These are phyloP conservation scores for Helicostylum pulchrum DNA, from an alignment of 192 early-diverging fungal genomes.

Conservation along the genomic window DNA sequence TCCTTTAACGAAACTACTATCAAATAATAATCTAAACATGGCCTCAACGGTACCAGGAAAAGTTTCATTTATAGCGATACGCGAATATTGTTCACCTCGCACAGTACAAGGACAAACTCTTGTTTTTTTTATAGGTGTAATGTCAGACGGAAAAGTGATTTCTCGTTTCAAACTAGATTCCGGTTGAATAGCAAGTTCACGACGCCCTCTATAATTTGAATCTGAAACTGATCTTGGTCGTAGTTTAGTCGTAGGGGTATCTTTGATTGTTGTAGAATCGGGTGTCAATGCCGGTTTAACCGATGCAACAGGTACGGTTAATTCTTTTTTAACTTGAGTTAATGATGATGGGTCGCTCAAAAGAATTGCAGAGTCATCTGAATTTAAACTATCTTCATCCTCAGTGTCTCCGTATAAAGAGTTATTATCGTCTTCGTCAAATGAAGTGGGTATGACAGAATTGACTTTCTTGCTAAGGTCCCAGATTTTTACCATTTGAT, in stretches of 20 bases:
- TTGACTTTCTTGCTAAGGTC: slow-evolving; percentile 5
- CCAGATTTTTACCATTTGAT: slow-evolving; percentile 70
- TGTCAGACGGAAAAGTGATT: background rate
- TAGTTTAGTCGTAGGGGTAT: background rate
- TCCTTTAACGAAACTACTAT: slow-evolving; percentile 40
- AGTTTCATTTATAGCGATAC: slow-evolving; percentile 38
- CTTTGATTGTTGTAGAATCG: too few relatives aligned
- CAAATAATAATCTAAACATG: slow-evolving; percentile 49
- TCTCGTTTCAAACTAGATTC: slow-evolving; percentile 6
- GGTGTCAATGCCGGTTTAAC: too few relatives aligned
- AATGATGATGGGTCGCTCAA: background rate
- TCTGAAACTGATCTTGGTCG: slow-evolving; percentile 17
- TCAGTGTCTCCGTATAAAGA: background rate
- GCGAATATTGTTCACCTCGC: slow-evolving; percentile 43
- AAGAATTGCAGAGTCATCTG: slow-evolving; percentile 1
- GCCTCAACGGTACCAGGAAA: slow-evolving; percentile 42
- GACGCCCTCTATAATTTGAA: slow-evolving; percentile 8
- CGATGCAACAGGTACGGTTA: background rate
- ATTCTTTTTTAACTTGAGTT: background rate
- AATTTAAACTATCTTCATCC: background rate
- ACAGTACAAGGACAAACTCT: slow-evolving; percentile 46
- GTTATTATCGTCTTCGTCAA: background rate
- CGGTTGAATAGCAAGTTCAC: background rate
- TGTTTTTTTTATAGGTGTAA: background rate
- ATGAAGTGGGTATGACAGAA: slow-evolving; percentile 8